phyloP scores from a whole-genome alignment of 169 alveolate genomes.

The Plasmodium blacklocki region DNA sequence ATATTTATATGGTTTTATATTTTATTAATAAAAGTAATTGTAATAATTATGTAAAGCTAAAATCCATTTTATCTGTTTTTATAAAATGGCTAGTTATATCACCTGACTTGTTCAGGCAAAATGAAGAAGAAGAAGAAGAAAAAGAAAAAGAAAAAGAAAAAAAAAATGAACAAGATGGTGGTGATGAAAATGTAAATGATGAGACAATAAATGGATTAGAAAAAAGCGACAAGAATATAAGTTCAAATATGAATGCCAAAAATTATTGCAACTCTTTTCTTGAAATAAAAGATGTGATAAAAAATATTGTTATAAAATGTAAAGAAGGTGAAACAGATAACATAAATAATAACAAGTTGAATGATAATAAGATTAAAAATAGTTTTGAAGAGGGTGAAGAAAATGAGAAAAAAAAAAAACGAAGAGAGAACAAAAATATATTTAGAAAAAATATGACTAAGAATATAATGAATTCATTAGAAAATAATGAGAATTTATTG shows the following conservation, averaged over 20 bases:
- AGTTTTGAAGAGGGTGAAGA: neutral
- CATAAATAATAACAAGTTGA: neutral
- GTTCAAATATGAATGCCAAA: neutral
- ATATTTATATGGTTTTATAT: conserved; percentile 32
- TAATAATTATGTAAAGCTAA: conserved; percentile 27
- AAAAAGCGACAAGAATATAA: neutral
- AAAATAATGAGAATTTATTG: conserved; percentile 8
- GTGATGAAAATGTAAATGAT: neutral
- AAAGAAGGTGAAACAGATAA: neutral
- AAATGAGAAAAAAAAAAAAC: neutral
- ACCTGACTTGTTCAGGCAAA: conserved; percentile 29
- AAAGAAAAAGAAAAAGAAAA: neutral
- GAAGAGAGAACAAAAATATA: neutral
- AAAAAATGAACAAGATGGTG: neutral
- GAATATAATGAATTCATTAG: neutral
- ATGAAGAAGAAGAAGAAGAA: conserved; percentile 3
- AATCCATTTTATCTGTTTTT: conserved; percentile 14
- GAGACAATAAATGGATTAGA: neutral
- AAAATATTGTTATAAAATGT: no score
- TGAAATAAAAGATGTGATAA: no score
- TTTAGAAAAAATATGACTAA: neutral
- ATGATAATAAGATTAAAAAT: neutral
- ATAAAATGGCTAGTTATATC: conserved; percentile 15
- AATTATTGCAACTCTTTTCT: neutral
- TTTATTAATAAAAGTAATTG: conserved; percentile 19